These are phyloP conservation scores for Wickerhamiella alocasiicola DNA, from an alignment of 805 yeast genomes.

Conservation along the genomic window DNA sequence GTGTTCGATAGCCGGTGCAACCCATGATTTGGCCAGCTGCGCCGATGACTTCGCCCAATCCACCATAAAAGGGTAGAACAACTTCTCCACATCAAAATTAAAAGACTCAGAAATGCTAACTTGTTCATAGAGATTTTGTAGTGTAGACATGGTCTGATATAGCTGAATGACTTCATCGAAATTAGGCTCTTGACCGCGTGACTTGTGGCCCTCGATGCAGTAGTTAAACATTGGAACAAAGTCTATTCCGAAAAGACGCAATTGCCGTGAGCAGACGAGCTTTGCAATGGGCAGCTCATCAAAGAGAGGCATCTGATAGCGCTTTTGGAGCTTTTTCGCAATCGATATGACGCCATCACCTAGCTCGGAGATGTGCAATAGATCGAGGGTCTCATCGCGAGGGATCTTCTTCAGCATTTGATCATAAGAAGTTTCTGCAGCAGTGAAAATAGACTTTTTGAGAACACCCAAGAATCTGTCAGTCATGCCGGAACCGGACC, in stretches of 20 bases:
- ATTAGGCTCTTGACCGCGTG: conserved; percentile 23
- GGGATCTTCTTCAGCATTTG: conserved; percentile 41
- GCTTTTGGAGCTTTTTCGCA: conserved; percentile 41
- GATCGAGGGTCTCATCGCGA: conserved; percentile 39
- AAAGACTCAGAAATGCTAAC: conserved; percentile 34
- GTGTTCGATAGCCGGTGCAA: conserved; percentile 41
- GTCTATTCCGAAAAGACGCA: conserved; percentile 26
- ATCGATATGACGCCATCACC: conserved; percentile 41
- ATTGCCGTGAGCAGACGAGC: conserved; percentile 25
- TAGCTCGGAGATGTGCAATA: conserved; percentile 44
- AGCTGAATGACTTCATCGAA: conserved; percentile 47
- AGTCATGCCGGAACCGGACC: conserved; percentile 31
- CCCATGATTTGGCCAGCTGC: conserved; percentile 35
- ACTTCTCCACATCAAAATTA: conserved; percentile 42
- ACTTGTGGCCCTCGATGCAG: conserved; percentile 20
- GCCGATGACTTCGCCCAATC: conserved; percentile 35
- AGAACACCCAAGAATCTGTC: conserved; percentile 35
- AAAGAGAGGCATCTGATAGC: conserved; percentile 49
- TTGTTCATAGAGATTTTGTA: conserved; percentile 41
- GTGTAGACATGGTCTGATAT: conserved; percentile 40
- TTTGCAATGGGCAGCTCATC: conserved; percentile 42
- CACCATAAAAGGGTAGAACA: conserved; percentile 38
- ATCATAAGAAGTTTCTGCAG: conserved; percentile 36
- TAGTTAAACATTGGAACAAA: conserved; percentile 26
- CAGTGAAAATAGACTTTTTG: conserved; percentile 28